phyloP scores from a whole-genome alignment of 1,139 yeast species.

The Magnusiomyces clavatus region DNA sequence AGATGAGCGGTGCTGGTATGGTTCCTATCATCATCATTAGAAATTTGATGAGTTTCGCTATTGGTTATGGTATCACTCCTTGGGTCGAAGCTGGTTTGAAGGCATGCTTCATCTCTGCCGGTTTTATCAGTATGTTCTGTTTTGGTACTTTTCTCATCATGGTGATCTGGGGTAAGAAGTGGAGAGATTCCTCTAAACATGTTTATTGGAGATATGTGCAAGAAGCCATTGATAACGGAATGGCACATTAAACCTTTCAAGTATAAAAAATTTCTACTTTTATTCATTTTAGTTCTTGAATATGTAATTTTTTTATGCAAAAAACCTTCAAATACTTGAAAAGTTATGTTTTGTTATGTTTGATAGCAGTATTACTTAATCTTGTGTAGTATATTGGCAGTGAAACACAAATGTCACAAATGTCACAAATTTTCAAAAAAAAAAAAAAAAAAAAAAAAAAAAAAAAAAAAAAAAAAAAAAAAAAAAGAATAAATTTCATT shows the following conservation, averaged over 20 bases:
- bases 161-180: slow-evolving; percentile 27
- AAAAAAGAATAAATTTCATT: no score
- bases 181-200: slow-evolving; percentile 4
- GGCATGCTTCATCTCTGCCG: slow-evolving; percentile 40
- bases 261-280: no score
- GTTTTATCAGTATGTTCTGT: slow-evolving; percentile 38
- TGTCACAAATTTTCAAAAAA: not conserved
- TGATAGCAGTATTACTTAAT: no score
- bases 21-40: slow-evolving; percentile 35
- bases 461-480: no score
- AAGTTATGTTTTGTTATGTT: no score
- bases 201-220: slow-evolving; percentile 12
- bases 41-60: slow-evolving; percentile 40
- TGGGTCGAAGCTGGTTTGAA: slow-evolving; percentile 42
- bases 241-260: slow-evolving; percentile 13
- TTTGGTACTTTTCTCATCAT: slow-evolving; percentile 37
- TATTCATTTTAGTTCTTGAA: no score
- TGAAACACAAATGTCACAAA: not conserved
- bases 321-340: no score
- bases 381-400: no score
- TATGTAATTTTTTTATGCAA: no score
- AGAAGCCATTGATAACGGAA: slow-evolving; percentile 12
- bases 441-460: no score
- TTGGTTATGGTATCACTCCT: slow-evolving; percentile 44
- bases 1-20: slow-evolving; percentile 46